Percentiles rank a stretch among this genome's conserved stretches.
Evolutionary conservation across 2,329 filamentous ascomycete genomes (phyloP).

Genomic region (Alternaria dauci): DNA sequence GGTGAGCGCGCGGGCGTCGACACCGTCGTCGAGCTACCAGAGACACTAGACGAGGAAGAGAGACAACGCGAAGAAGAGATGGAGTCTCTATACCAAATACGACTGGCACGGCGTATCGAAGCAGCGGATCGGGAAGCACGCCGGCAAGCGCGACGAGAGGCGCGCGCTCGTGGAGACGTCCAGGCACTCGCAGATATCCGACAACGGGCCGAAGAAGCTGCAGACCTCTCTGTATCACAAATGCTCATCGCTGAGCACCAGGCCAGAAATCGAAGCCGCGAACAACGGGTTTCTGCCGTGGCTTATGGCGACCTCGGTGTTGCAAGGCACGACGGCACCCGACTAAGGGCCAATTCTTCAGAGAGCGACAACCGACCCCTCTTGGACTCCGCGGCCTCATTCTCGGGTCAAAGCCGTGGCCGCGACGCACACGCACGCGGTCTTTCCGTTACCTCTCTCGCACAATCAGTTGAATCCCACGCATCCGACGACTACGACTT

Average conservation of each 20-base stretch:
- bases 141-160: constrained; percentile 73
- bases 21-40: constrained; percentile 84
- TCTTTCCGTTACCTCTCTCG: constrained; percentile 53
- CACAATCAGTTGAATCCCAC: constrained; percentile 47
- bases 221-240: constrained; percentile 51
- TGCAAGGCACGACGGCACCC: constrained; percentile 78
- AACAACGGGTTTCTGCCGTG: constrained; percentile 76
- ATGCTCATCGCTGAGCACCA: constrained; percentile 67
- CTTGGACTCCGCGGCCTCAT: constrained; percentile 74
- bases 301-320: constrained; percentile 80
- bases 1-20: constrained; percentile 94
- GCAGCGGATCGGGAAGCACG: constrained; percentile 79
- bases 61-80: constrained; percentile 84
- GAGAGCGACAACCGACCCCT: constrained; percentile 77
- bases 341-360: constrained; percentile 74
- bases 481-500: constrained; percentile 51
- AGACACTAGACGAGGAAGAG: constrained; percentile 81
- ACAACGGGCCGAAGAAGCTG: constrained; percentile 57
- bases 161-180: constrained; percentile 74
- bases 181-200: constrained; percentile 69
- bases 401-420: constrained; percentile 51
- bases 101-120: constrained; percentile 77
- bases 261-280: constrained; percentile 61
- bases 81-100: constrained; percentile 90
- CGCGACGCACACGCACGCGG: constrained; percentile 52